These are phyloP conservation scores for Onygenales sp. DNA, from an alignment of 2,329 filamentous ascomycete species.

Conservation along the genomic window DNA sequence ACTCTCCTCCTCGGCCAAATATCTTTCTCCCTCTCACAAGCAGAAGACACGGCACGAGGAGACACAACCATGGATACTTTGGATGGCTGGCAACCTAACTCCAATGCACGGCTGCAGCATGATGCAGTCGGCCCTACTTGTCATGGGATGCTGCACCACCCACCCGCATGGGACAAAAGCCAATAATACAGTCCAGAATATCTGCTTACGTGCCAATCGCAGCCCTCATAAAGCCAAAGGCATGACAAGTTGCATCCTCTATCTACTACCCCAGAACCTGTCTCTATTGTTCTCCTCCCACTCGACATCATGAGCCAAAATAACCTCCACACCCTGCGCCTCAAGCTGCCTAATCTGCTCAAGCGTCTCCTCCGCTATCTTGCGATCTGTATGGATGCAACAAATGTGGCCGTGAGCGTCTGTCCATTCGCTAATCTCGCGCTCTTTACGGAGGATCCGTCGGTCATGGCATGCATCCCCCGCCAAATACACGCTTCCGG, in stretches of 20 bases:
- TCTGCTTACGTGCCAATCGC: too few relatives aligned
- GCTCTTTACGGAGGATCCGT: constrained; percentile 20
- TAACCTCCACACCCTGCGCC: constrained; percentile 17
- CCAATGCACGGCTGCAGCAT: too few relatives aligned
- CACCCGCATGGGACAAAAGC: too few relatives aligned
- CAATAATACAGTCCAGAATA: too few relatives aligned
- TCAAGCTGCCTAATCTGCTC: constrained; percentile 14
- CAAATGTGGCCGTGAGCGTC: constrained; percentile 17
- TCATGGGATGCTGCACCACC: too few relatives aligned
- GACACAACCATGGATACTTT: too few relatives aligned
- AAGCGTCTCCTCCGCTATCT: constrained; percentile 17
- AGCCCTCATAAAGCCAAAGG: too few relatives aligned
- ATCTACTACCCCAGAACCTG: background rate
- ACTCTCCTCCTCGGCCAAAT: too few relatives aligned
- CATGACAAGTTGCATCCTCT: background rate
- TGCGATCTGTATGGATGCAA: constrained; percentile 21
- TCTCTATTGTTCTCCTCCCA: constrained; percentile 15
- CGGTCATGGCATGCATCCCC: constrained; percentile 25
- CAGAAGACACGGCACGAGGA: too few relatives aligned
- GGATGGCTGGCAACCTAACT: too few relatives aligned
- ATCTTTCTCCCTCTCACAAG: too few relatives aligned
- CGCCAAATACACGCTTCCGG: constrained; percentile 19
- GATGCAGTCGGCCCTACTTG: too few relatives aligned
- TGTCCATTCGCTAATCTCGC: constrained; percentile 20
- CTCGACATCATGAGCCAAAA: constrained; percentile 23